phyloP scores from a whole-genome alignment of 257 asterid species.

The Fraxinus anomala region DNA sequence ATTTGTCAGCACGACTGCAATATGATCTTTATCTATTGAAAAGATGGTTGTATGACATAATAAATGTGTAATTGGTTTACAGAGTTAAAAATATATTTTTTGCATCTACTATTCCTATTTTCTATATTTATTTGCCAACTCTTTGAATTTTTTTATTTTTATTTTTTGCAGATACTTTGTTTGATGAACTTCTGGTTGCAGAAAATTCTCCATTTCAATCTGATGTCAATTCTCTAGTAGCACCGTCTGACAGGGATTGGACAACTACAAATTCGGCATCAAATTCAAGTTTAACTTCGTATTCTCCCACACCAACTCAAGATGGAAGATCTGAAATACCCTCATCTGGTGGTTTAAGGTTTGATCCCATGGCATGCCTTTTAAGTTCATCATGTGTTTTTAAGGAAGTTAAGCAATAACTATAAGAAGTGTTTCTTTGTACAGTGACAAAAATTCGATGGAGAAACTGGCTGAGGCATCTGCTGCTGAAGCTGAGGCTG shows the following conservation, averaged over 20 bases:
- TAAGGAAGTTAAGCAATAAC: conserved; percentile 4
- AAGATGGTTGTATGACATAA: neutral
- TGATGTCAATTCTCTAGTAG: conserved; percentile 47
- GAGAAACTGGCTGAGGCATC: conserved; percentile 91
- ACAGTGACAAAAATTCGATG: conserved; percentile 78
- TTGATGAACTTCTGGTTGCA: conserved; percentile 88
- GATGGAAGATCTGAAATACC: conserved; percentile 59
- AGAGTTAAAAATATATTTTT: neutral
- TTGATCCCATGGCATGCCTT: conserved; percentile 27
- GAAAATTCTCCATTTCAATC: conserved; percentile 82
- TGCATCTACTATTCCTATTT: conserved; percentile 2
- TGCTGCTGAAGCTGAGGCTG: conserved; percentile 98
- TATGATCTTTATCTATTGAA: conserved; percentile 10
- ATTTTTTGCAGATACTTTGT: conserved; percentile 63
- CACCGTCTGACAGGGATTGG: conserved; percentile 50
- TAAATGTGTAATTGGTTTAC: neutral
- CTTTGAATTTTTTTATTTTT: conserved; percentile 13
- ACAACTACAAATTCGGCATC: conserved; percentile 55
- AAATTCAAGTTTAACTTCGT: conserved; percentile 40
- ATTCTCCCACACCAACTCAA: conserved; percentile 37
- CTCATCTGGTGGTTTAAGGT: conserved; percentile 50
- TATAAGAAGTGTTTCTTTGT: conserved; percentile 20
- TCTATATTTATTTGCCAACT: conserved; percentile 6
- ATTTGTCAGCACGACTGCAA: conserved; percentile 22
- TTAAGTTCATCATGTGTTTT: conserved; percentile 23